These are phyloP conservation scores for Globisporangium nunn DNA, from an alignment of 352 stramenopile species.

Conservation along the genomic window DNA sequence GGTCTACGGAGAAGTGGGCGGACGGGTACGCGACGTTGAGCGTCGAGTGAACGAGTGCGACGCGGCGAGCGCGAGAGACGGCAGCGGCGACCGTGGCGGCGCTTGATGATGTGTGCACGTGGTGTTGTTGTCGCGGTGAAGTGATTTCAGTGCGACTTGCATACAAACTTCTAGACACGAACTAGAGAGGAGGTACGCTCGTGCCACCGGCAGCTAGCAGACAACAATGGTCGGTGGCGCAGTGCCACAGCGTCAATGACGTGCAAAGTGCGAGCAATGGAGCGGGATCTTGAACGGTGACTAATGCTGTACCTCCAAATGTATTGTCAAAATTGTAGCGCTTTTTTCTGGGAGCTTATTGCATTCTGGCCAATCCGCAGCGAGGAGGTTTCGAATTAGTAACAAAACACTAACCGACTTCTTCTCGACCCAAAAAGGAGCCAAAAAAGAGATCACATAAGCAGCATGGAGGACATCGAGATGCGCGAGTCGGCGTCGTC, in stretches of 20 bases:
- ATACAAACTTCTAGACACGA: not conserved
- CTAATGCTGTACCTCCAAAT: not conserved
- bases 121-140: not conserved
- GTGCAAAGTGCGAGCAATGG: not conserved
- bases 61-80: not conserved
- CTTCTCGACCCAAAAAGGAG: not conserved
- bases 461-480: slow-evolving; percentile 45
- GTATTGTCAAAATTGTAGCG: not conserved
- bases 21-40: not conserved
- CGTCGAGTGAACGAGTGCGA: not conserved
- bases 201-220: not conserved
- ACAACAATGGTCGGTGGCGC: not conserved
- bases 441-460: not conserved
- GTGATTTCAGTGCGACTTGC: not conserved
- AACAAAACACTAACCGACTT: not conserved
- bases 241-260: not conserved
- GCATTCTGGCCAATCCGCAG: not conserved
- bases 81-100: not conserved
- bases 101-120: not conserved
- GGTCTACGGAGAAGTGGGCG: not conserved
- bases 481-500: slow-evolving; percentile 29
- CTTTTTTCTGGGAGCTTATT: not conserved
- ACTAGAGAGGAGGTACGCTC: not conserved
- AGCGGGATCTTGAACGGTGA: not conserved
- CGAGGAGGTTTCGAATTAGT: no score